Conservation (phyloP, 768 basidiomycete species). For the Trametes maxima region DNA sequence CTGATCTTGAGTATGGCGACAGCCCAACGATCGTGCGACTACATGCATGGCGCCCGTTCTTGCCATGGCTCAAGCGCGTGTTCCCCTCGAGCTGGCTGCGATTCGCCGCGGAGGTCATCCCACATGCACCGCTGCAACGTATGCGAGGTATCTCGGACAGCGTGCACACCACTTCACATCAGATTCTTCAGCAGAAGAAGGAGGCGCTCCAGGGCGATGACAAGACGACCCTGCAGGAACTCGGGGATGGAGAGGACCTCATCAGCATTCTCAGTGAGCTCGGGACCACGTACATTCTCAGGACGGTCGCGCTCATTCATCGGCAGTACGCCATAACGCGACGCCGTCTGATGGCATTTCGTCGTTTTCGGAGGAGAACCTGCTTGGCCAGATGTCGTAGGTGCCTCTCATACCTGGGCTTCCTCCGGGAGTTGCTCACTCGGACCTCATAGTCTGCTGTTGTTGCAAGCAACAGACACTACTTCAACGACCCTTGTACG, state of each 20-base stretch:
- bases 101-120: constrained; percentile 1
- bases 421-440: neutral
- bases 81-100: constrained; percentile 4
- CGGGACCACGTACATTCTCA: too few species aligned
- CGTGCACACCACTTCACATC: neutral
- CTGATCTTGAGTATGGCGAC: neutral
- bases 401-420: too few species aligned
- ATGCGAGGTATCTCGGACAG: constrained; percentile 11
- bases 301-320: neutral
- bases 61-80: constrained; percentile 5
- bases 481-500: constrained; percentile 5
- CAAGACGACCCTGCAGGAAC: neutral
- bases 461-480: constrained; percentile 12
- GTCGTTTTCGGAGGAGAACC: constrained; percentile 8
- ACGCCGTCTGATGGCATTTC: neutral
- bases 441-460: neutral
- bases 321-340: constrained; percentile 7
- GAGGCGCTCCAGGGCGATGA: constrained; percentile 1
- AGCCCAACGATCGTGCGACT: constrained; percentile 9
- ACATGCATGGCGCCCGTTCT: neutral
- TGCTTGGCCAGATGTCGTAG: constrained; percentile 17
- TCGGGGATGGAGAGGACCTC: constrained; percentile 9
- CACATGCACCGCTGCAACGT: neutral
- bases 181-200: constrained; percentile 7
- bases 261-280: constrained; percentile 10